Percentiles rank a stretch among this genome's conserved stretches.
phyloP scores from a whole-genome alignment of 305 asterid genomes.

The Solanum hybrid region DNA sequence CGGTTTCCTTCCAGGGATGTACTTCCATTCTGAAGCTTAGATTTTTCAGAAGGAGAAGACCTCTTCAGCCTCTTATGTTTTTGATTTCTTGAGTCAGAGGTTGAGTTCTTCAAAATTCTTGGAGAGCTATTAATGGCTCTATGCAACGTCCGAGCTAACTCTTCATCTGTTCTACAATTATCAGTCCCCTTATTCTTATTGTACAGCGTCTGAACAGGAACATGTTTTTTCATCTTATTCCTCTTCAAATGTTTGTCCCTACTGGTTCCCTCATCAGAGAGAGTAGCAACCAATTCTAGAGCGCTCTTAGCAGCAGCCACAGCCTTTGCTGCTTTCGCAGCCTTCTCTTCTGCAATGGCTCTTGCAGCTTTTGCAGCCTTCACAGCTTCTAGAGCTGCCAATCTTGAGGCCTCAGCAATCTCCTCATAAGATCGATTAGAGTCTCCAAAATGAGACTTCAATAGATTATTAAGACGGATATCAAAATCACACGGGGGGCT shows the following conservation, averaged over 20 bases:
- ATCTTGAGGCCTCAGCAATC: conserved; percentile 60
- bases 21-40: conserved; percentile 22
- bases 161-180: conserved; percentile 69
- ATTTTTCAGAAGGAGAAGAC: conserved; percentile 22
- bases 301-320: conserved; percentile 88
- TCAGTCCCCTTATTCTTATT: conserved; percentile 41
- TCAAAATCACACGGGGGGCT: conserved; percentile 28
- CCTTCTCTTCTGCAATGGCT: conserved; percentile 85
- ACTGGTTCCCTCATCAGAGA: conserved; percentile 38
- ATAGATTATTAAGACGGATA: conserved; percentile 27
- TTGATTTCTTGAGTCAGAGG: conserved; percentile 38
- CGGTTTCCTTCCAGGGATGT: conserved; percentile 22
- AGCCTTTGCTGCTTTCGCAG: conserved; percentile 82
- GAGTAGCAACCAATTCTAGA: conserved; percentile 60
- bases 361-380: conserved; percentile 65
- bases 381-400: conserved; percentile 66
- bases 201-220: conserved; percentile 66
- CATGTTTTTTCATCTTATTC: conserved; percentile 81
- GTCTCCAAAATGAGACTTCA: conserved; percentile 38
- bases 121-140: conserved; percentile 83
- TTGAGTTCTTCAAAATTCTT: conserved; percentile 56
- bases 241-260: conserved; percentile 40
- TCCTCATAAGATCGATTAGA: conserved; percentile 56
- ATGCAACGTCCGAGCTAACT: conserved; percentile 75
- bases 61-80: conserved; percentile 58